A percentile compares a stretch with the other conserved stretches of the same genome.
Conservation (phyloP, 805 yeast species). For the Hanseniaspora valbyensis region DNA sequence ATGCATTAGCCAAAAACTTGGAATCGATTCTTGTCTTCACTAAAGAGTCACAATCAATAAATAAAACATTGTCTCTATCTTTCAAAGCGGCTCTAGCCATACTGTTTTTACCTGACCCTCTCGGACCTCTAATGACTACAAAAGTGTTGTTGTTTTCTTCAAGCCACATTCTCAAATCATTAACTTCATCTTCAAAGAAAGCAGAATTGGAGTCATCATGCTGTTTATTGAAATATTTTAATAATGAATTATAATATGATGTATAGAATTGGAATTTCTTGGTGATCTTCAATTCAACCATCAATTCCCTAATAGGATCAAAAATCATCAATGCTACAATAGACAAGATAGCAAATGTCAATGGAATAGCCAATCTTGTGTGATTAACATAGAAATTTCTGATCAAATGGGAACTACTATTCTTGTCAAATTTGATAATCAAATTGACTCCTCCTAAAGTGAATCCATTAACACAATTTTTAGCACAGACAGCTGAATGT, state of each 20-base stretch:
- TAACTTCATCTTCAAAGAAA: constrained; percentile 63
- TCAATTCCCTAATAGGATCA: constrained; percentile 83
- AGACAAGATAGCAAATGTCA: constrained; percentile 65
- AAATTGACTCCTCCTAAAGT: constrained; percentile 50
- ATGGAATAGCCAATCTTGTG: constrained; percentile 72
- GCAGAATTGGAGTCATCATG: constrained; percentile 24
- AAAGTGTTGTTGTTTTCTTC: constrained; percentile 85
- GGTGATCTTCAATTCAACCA: constrained; percentile 62
- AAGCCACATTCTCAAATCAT: constrained; percentile 65
- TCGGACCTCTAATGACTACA: constrained; percentile 81
- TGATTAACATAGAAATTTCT: constrained; percentile 57
- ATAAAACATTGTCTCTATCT: constrained; percentile 50
- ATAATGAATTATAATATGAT: constrained; percentile 32
- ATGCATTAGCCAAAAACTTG: constrained; percentile 52
- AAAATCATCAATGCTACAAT: constrained; percentile 74
- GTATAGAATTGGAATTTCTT: constrained; percentile 38
- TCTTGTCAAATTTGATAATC: constrained; percentile 62
- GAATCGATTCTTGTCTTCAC: constrained; percentile 66
- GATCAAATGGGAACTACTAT: constrained; percentile 42
- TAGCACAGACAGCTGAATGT: constrained; percentile 71
- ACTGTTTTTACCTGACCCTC: constrained; percentile 88
- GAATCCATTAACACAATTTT: constrained; percentile 81
- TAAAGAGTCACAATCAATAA: constrained; percentile 69
- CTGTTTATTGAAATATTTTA: constrained; percentile 30
- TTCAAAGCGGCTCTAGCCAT: constrained; percentile 58